These are phyloP conservation scores for Saksenaea vasiformis DNA, from an alignment of 371 early-diverging fungal genomes.

Conservation along the genomic window DNA sequence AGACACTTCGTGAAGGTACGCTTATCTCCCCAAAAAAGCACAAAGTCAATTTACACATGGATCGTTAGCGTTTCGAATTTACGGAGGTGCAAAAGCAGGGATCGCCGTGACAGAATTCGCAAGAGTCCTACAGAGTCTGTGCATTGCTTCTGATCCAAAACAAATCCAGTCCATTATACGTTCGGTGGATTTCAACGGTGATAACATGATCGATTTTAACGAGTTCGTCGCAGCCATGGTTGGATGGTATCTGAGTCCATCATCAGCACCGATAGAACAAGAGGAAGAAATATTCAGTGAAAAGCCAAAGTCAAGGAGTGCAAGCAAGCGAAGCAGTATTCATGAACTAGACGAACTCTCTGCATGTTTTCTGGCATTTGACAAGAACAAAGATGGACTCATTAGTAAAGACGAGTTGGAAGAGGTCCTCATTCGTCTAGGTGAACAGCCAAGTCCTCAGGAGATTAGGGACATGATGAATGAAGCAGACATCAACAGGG, in stretches of 20 bases:
- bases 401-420: conserved; percentile 73
- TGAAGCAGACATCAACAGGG: conserved; percentile 76
- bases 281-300: conserved; percentile 6
- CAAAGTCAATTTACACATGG: not conserved
- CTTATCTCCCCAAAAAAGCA: not conserved
- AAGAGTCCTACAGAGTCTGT: conserved; percentile 70
- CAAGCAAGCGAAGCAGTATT: conserved; percentile 19
- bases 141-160: conserved; percentile 64
- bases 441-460: conserved; percentile 66
- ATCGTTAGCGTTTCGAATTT: conserved; percentile 7
- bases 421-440: conserved; percentile 68
- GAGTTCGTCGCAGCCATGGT: conserved; percentile 73
- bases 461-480: conserved; percentile 84
- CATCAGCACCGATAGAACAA: conserved; percentile 5
- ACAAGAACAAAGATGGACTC: conserved; percentile 71
- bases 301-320: not conserved
- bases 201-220: conserved; percentile 60
- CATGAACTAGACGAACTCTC: conserved; percentile 64
- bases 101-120: conserved; percentile 63
- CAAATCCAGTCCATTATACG: conserved; percentile 64
- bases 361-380: conserved; percentile 73
- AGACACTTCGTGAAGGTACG: conserved; percentile 21
- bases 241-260: not conserved
- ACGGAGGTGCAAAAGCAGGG: conserved; percentile 54
- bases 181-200: conserved; percentile 47